Evolutionary conservation across 768 basidiomycete species (phyloP).

Genomic region (Podaxis mareebaensis): DNA sequence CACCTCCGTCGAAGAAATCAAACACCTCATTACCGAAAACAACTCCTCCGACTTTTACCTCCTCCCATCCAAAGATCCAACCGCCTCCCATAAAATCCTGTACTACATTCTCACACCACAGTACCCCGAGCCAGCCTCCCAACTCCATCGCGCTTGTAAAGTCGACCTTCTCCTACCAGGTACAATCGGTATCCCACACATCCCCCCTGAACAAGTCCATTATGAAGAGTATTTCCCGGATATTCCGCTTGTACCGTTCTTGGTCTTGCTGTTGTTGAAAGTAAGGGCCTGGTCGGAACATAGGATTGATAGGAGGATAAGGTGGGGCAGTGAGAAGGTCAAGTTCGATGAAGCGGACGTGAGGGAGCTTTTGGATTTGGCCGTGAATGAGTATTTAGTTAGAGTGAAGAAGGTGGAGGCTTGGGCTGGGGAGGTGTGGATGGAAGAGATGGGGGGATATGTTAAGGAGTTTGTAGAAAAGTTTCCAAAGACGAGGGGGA

Average conservation of each 20-base stretch:
- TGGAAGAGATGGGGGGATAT: constrained; percentile 25
- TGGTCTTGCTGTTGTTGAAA: constrained; percentile 40
- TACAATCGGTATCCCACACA: constrained; percentile 32
- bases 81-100: constrained; percentile 42
- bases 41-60: constrained; percentile 37
- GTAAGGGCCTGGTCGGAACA: constrained; percentile 45
- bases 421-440: constrained; percentile 33
- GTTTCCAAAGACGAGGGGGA: constrained; percentile 19
- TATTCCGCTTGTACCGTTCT: constrained; percentile 40
- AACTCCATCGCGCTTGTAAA: constrained; percentile 30
- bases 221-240: constrained; percentile 21
- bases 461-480: constrained; percentile 25
- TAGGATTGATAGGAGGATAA: constrained; percentile 25
- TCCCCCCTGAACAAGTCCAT: constrained; percentile 24
- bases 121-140: neutral
- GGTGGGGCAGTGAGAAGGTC: constrained; percentile 37
- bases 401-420: constrained; percentile 21
- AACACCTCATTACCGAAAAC: constrained; percentile 31
- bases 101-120: constrained; percentile 32
- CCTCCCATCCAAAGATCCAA: constrained; percentile 35
- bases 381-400: constrained; percentile 25
- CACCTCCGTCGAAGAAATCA: constrained; percentile 37
- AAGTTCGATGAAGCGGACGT: constrained; percentile 43
- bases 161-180: constrained; percentile 38
- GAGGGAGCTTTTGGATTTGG: constrained; percentile 38